Percentiles rank a stretch among this genome's conserved stretches.
Evolutionary conservation across 495 filamentous ascomycete genomes (phyloP).

Genomic region (Penicillium canescens): DNA sequence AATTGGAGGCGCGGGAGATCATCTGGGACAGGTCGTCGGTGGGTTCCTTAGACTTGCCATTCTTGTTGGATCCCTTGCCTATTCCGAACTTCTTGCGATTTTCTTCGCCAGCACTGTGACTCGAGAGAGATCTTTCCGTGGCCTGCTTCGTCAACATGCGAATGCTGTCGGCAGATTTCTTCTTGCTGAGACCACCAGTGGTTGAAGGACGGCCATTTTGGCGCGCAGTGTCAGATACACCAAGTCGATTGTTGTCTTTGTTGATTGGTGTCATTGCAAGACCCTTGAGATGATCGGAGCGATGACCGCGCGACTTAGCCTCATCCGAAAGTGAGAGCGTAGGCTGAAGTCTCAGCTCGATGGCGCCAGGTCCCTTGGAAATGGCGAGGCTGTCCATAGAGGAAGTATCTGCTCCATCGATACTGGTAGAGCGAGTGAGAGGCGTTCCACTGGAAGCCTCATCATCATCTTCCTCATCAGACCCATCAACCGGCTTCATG

Average conservation of each 20-base stretch:
- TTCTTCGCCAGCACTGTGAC: constrained; percentile 55
- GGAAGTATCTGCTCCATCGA: constrained; percentile 24
- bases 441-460: constrained; percentile 32
- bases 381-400: constrained; percentile 35
- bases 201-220: constrained; percentile 31
- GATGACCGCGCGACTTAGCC: constrained; percentile 30
- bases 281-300: constrained; percentile 44
- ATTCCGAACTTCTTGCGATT: constrained; percentile 58
- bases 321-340: constrained; percentile 67
- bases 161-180: constrained; percentile 68
- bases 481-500: constrained; percentile 57
- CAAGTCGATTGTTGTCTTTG: constrained; percentile 47
- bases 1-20: constrained; percentile 92
- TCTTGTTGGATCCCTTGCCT: constrained; percentile 42
- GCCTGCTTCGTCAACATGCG: constrained; percentile 49
- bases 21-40: constrained; percentile 97
- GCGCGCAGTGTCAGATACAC: constrained; percentile 21
- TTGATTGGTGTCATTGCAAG: constrained; percentile 40
- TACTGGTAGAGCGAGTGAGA: constrained; percentile 26
- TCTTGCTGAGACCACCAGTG: constrained; percentile 49
- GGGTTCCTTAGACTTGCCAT: constrained; percentile 53
- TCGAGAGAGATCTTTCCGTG: constrained; percentile 45
- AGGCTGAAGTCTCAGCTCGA: constrained; percentile 76
- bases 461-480: constrained; percentile 56
- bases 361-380: constrained; percentile 60